Evolutionary conservation across 352 stramenopile genomes (phyloP).

Genomic region (Phytopythium litorale): DNA sequence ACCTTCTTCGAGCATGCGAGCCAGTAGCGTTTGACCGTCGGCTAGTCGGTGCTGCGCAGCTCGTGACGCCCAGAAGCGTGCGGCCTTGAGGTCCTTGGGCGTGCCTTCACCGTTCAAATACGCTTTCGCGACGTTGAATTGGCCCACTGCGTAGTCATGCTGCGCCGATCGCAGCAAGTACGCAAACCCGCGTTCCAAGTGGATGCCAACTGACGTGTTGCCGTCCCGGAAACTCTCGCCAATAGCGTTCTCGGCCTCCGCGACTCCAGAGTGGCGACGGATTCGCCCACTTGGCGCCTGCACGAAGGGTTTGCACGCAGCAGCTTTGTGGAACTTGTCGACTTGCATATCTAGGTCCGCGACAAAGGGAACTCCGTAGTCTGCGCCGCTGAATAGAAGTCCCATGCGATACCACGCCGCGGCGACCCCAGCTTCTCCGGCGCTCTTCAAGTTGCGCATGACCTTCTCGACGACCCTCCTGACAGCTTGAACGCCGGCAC

Average conservation of each 20-base stretch:
- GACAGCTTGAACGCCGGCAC: background rate
- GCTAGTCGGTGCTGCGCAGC: slow-evolving; percentile 29
- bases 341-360: slow-evolving; percentile 20
- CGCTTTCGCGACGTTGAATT: slow-evolving; percentile 30
- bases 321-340: slow-evolving; percentile 32
- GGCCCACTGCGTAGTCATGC: slow-evolving; percentile 27
- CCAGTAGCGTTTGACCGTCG: slow-evolving; percentile 23
- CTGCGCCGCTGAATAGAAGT: slow-evolving; percentile 24
- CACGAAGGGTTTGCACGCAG: slow-evolving; percentile 25
- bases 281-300: slow-evolving; percentile 25
- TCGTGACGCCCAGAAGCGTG: slow-evolving; percentile 29
- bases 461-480: slow-evolving; percentile 14
- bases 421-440: slow-evolving; percentile 28
- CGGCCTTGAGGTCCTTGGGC: slow-evolving; percentile 17
- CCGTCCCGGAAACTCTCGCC: slow-evolving; percentile 32
- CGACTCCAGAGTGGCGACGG: slow-evolving; percentile 25
- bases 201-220: slow-evolving; percentile 11
- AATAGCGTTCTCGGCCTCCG: slow-evolving; percentile 32
- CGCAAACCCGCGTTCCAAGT: slow-evolving; percentile 21
- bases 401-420: slow-evolving; percentile 38
- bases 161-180: slow-evolving; percentile 32
- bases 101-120: slow-evolving; percentile 26
- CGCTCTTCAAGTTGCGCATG: slow-evolving; percentile 19
- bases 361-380: slow-evolving; percentile 19
- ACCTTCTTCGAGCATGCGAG: slow-evolving; percentile 20